phyloP scores from a whole-genome alignment of 345 rosid genomes.

The Melaleuca alternifolia region DNA sequence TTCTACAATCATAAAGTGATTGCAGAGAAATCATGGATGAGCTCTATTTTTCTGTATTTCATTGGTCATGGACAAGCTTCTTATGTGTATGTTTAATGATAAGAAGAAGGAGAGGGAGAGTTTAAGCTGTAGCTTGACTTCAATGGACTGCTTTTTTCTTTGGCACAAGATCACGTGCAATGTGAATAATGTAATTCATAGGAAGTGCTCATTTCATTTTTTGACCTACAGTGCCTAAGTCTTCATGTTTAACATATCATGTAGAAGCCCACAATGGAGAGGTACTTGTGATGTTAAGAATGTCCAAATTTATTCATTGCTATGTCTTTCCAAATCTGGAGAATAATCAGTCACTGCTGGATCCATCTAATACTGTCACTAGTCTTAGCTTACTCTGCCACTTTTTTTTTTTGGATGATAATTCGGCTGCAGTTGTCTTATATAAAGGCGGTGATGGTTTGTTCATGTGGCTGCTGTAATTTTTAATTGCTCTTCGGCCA shows the following conservation, averaged over 20 bases:
- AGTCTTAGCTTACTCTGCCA: neutral
- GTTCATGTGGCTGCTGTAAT: neutral
- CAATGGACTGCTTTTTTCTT: neutral
- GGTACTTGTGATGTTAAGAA: neutral
- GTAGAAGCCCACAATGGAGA: neutral
- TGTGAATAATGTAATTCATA: neutral
- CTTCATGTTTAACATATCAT: neutral
- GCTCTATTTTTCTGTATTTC: neutral
- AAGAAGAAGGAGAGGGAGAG: neutral
- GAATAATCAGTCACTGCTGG: neutral
- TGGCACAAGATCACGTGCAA: neutral
- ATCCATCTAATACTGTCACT: neutral
- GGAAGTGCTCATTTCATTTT: neutral
- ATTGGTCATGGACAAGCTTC: neutral
- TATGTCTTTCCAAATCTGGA: neutral
- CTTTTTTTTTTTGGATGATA: neutral
- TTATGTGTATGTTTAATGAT: neutral
- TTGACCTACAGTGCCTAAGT: neutral
- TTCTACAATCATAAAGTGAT: neutral
- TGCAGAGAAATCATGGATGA: neutral
- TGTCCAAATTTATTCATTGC: neutral
- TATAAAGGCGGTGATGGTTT: neutral
- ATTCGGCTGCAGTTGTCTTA: neutral
- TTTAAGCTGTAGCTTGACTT: neutral
- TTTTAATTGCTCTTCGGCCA: neutral